These are phyloP conservation scores for Penicillium sp. DNA, from an alignment of 2,329 filamentous ascomycete genomes.

Conservation along the genomic window DNA sequence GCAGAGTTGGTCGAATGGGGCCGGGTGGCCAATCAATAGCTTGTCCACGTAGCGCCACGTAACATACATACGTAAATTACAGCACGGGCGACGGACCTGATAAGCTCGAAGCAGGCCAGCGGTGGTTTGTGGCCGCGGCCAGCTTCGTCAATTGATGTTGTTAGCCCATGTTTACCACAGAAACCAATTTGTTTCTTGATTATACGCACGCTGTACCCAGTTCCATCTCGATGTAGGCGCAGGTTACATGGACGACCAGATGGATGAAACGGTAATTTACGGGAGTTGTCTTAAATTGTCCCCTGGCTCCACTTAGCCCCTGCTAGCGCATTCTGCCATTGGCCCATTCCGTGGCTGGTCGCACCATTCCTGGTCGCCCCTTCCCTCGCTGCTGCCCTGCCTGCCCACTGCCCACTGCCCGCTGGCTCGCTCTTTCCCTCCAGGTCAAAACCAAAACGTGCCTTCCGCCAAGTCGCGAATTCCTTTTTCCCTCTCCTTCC, in stretches of 20 bases:
- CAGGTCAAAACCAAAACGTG: constrained; percentile 5
- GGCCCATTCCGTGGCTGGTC: constrained; percentile 4
- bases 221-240: neutral
- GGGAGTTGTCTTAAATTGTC: neutral
- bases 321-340: constrained; percentile 1
- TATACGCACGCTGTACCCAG: neutral
- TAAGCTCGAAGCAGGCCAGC: neutral
- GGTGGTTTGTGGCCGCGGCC: neutral
- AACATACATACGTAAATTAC: neutral
- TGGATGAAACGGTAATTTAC: neutral
- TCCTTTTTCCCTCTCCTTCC: neutral
- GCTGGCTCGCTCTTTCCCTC: neutral
- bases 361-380: constrained; percentile 3
- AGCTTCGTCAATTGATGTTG: no score
- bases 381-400: neutral
- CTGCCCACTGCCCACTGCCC: no score
- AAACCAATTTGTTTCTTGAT: neutral
- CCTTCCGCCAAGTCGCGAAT: constrained; percentile 6
- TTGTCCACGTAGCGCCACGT: neutral
- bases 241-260: neutral
- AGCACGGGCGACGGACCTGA: neutral
- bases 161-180: neutral
- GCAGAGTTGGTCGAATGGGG: neutral
- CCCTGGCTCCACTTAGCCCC: neutral
- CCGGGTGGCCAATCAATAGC: neutral